Conservation (phyloP, 306 rosid genomes). For the Pterocarpus santalinus region DNA sequence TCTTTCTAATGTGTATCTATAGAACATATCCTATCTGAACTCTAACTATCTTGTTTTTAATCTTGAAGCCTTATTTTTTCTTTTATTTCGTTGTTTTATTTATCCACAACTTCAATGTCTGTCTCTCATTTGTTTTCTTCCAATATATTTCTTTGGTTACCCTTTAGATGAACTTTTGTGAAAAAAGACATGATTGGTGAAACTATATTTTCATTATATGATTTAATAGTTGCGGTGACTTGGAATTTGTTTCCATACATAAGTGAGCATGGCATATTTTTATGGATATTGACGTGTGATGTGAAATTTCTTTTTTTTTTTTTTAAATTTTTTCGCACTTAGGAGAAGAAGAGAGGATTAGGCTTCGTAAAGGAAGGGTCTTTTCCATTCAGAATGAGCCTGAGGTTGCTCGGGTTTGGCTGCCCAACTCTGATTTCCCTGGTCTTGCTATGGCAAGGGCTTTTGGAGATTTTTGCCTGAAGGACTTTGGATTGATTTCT, state of each 20-base stretch:
- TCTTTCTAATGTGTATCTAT: neutral
- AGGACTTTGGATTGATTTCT: conserved; percentile 84
- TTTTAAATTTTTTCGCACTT: neutral
- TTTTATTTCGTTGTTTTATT: conserved; percentile 2
- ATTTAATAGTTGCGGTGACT: neutral
- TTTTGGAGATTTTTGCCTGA: conserved; percentile 93
- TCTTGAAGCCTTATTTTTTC: neutral
- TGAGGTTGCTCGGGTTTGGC: conserved; percentile 85
- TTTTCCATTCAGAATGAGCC: conserved; percentile 86
- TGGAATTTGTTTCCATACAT: conserved; percentile 23
- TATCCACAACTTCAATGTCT: neutral
- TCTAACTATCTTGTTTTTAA: neutral
- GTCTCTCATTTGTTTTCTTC: conserved; percentile 6
- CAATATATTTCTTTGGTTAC: neutral
- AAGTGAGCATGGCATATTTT: neutral
- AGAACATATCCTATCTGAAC: neutral
- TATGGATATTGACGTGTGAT: conserved; percentile 33
- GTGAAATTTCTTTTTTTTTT: neutral
- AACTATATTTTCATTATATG: neutral
- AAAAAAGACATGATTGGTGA: conserved; percentile 6
- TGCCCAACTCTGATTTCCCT: conserved; percentile 84
- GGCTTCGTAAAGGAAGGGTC: conserved; percentile 77
- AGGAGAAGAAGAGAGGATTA: conserved; percentile 93
- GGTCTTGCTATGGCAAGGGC: conserved; percentile 99
- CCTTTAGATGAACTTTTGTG: conserved; percentile 1